These are phyloP conservation scores for Stephania japonica DNA, from an alignment of 164 flowering plant species.

Conservation along the genomic window DNA sequence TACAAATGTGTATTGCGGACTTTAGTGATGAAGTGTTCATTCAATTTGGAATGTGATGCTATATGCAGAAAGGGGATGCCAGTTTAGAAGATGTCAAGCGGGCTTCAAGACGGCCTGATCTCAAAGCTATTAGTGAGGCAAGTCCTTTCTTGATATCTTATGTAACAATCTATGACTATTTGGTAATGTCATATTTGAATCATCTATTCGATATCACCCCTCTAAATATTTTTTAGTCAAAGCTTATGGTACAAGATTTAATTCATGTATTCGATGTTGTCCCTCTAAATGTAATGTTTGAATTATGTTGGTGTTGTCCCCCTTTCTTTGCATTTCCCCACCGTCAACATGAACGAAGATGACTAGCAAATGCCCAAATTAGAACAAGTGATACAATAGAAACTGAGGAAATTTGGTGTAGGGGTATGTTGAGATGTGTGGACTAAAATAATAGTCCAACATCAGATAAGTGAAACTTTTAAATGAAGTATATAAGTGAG, in stretches of 20 bases:
- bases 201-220: background rate
- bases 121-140: slow-evolving; percentile 36
- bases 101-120: slow-evolving; percentile 36
- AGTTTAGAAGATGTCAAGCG: slow-evolving; percentile 21
- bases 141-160: slow-evolving; percentile 4
- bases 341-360: too few relatives aligned
- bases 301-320: too few relatives aligned
- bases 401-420: too few relatives aligned
- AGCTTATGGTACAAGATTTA: background rate
- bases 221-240: background rate
- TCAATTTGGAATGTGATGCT: background rate
- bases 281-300: background rate
- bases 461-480: too few relatives aligned
- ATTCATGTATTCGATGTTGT: background rate
- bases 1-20: background rate
- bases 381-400: too few relatives aligned
- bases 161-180: too few relatives aligned
- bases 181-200: background rate
- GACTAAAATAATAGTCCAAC: too few relatives aligned
- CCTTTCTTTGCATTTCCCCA: too few relatives aligned
- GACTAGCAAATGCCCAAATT: too few relatives aligned
- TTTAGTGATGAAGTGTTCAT: background rate
- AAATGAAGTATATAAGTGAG: too few relatives aligned
- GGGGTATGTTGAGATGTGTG: too few relatives aligned
- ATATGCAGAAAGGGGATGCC: slow-evolving; percentile 32